Conservation (phyloP, 768 basidiomycete species). For the Hortiboletus campestris region DNA sequence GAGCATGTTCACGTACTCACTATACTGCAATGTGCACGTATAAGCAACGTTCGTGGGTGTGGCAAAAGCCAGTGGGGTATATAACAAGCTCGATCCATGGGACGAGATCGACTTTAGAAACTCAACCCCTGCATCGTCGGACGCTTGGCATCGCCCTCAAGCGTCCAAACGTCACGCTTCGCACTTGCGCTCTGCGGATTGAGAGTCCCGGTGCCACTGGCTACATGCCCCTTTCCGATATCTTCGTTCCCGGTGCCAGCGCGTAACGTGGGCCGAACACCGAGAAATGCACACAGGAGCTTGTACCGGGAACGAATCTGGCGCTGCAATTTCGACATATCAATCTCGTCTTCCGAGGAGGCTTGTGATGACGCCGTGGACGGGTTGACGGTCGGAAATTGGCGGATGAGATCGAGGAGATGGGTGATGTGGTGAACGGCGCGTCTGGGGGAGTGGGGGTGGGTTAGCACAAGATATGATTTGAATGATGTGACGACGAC, state of each 20-base stretch:
- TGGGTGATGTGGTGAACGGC: conserved; percentile 60
- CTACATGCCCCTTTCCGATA: background rate
- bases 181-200: background rate
- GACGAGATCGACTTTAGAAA: conserved; percentile 7
- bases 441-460: conserved; percentile 40
- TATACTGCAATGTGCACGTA: background rate
- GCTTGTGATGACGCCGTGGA: conserved; percentile 32
- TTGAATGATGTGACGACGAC: too few species aligned
- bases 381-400: conserved; percentile 80
- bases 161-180: conserved; percentile 7
- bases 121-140: conserved; percentile 16
- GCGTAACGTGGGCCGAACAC: conserved; percentile 52
- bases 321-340: conserved; percentile 74
- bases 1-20: background rate
- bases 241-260: conserved; percentile 11
- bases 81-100: background rate
- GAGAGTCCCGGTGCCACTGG: background rate
- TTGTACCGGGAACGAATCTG: conserved; percentile 89
- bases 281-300: conserved; percentile 78
- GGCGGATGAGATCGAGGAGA: conserved; percentile 66
- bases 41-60: background rate
- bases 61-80: background rate
- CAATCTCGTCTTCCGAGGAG: conserved; percentile 41
- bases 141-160: conserved; percentile 7
- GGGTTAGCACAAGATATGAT: background rate